These are phyloP conservation scores for Aspergillus asperescens DNA, from an alignment of 495 filamentous ascomycete genomes.

Conservation along the genomic window DNA sequence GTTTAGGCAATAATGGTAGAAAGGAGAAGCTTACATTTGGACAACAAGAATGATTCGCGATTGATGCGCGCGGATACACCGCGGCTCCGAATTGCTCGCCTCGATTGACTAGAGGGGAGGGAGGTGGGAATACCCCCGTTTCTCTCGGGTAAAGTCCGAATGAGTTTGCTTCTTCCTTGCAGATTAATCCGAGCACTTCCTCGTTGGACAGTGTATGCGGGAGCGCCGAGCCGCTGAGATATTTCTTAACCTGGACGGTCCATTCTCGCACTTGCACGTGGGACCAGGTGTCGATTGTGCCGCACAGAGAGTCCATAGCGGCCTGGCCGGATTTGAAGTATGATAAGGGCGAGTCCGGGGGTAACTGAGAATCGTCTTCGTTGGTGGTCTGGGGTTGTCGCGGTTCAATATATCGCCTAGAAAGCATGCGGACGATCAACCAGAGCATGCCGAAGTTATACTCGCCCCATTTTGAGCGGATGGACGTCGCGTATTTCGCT, in stretches of 20 bases:
- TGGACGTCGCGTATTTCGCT: conserved; percentile 23
- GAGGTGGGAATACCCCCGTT: conserved; percentile 25
- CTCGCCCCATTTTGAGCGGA: conserved; percentile 33
- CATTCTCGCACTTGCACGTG: conserved; percentile 30
- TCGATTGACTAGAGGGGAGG: conserved; percentile 11
- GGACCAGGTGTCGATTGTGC: conserved; percentile 32
- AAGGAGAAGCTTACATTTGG: conserved; percentile 31
- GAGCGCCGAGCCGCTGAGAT: conserved; percentile 20
- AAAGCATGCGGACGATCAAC: conserved; percentile 36
- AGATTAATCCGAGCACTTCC: conserved; percentile 29
- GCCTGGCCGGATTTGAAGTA: conserved; percentile 25
- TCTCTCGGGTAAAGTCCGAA: conserved; percentile 40
- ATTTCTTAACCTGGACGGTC: conserved; percentile 34
- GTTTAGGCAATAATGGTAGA: background rate
- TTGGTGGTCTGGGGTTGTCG: background rate
- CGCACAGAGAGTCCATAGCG: conserved; percentile 33
- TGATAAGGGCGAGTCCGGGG: background rate
- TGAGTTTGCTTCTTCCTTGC: conserved; percentile 39
- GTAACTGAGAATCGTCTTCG: background rate
- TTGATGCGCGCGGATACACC: conserved; percentile 35
- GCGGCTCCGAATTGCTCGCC: conserved; percentile 38
- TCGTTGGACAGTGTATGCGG: conserved; percentile 24
- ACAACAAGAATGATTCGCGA: conserved; percentile 37
- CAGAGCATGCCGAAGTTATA: conserved; percentile 41
- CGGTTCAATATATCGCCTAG: conserved; percentile 22